Conservation (phyloP, 2,329 filamentous ascomycete genomes). For the Xylaria sp. region DNA sequence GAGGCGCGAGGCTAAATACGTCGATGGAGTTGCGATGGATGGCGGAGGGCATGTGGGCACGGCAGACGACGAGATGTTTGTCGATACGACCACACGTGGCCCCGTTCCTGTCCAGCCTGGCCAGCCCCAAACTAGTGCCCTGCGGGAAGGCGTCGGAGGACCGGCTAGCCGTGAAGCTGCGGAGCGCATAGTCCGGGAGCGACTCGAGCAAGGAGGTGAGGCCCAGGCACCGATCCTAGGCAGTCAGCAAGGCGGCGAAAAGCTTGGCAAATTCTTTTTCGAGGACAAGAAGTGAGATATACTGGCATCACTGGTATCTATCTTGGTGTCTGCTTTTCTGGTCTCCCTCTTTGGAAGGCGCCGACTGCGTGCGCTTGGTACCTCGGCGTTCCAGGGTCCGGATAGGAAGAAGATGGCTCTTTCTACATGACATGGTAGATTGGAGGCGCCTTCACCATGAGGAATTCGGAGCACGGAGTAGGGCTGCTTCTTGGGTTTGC, state of each 20-base stretch:
- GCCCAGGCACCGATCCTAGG: slow-evolving; percentile 55
- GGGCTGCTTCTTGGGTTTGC: slow-evolving; percentile 6
- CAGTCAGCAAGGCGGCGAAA: slow-evolving; percentile 57
- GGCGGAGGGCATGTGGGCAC: slow-evolving; percentile 55
- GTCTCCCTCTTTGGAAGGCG: not conserved
- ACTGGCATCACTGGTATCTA: not conserved
- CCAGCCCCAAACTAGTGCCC: slow-evolving; percentile 53
- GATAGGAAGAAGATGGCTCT: slow-evolving; percentile 13
- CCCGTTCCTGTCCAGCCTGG: slow-evolving; percentile 60
- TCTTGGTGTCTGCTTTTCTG: not conserved
- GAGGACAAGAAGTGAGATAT: slow-evolving; percentile 58
- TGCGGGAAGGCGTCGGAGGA: slow-evolving; percentile 50
- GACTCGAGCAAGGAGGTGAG: slow-evolving; percentile 65
- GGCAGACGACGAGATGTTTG: slow-evolving; percentile 63
- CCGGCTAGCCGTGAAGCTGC: slow-evolving; percentile 63
- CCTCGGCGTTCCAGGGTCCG: slow-evolving; percentile 13
- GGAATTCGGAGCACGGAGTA: slow-evolving; percentile 32
- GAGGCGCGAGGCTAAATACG: slow-evolving; percentile 70
- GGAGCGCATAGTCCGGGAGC: slow-evolving; percentile 72
- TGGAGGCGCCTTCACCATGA: slow-evolving; percentile 25
- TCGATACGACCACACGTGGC: slow-evolving; percentile 72
- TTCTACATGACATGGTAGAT: slow-evolving; percentile 8
- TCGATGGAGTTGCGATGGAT: slow-evolving; percentile 73
- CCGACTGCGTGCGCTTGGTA: not conserved
- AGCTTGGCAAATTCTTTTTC: slow-evolving; percentile 70